A percentile compares a stretch with the other conserved stretches of the same genome.
phyloP scores from a whole-genome alignment of 805 yeast species.

The Sugiyamaella lignohabitans region DNA sequence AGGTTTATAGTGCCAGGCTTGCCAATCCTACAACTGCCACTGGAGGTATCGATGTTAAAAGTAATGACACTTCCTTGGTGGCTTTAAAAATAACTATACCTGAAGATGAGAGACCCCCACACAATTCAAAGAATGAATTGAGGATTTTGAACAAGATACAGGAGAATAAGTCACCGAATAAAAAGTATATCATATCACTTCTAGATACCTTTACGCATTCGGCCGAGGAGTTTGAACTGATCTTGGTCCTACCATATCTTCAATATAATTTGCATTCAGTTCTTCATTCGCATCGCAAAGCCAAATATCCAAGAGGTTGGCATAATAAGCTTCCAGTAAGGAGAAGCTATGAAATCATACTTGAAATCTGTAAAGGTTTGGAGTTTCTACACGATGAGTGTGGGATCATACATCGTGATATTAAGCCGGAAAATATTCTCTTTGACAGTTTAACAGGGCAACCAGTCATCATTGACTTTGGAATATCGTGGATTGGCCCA shows the following conservation, averaged over 20 bases:
- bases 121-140: slow-evolving; percentile 43
- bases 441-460: slow-evolving; percentile 34
- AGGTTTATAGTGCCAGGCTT: slow-evolving; percentile 32
- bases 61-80: slow-evolving; percentile 14
- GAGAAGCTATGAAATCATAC: slow-evolving; percentile 23
- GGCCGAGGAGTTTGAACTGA: slow-evolving; percentile 25
- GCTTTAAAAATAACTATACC: slow-evolving; percentile 47
- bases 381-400: slow-evolving; percentile 19
- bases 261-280: slow-evolving; percentile 34
- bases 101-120: slow-evolving; percentile 50
- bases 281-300: slow-evolving; percentile 32
- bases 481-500: slow-evolving; percentile 47
- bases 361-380: slow-evolving; percentile 23
- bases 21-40: slow-evolving; percentile 2
- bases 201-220: background rate
- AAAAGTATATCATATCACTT: background rate
- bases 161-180: background rate
- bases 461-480: slow-evolving; percentile 53
- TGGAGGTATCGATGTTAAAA: no score
- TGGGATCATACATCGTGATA: slow-evolving; percentile 35
- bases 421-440: slow-evolving; percentile 72
- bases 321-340: slow-evolving; percentile 36
- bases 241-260: slow-evolving; percentile 39
- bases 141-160: slow-evolving; percentile 30
- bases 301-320: slow-evolving; percentile 30